phyloP scores from a whole-genome alignment of 306 rosid species.

The Malus fusca region DNA sequence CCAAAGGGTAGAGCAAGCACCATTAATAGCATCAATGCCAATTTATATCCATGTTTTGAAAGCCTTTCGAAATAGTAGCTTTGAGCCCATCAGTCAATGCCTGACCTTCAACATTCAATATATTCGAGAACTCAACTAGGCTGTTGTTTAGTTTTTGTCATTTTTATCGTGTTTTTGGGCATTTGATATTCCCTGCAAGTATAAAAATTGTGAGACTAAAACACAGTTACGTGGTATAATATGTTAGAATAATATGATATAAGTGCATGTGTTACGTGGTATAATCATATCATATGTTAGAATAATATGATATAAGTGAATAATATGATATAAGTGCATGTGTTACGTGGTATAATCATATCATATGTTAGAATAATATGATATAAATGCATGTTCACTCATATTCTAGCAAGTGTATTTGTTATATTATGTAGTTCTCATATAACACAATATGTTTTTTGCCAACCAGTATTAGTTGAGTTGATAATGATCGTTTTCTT shows the following conservation, averaged over 20 bases:
- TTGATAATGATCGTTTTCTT: too few relatives aligned
- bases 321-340: too few relatives aligned
- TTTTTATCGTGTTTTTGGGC: background rate
- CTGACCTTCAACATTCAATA: background rate
- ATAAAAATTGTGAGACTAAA: too few relatives aligned
- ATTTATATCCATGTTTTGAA: too few relatives aligned
- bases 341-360: too few relatives aligned
- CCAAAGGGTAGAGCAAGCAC: background rate
- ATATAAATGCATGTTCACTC: background rate
- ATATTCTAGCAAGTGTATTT: background rate
- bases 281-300: too few relatives aligned
- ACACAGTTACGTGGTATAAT: too few relatives aligned
- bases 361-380: too few relatives aligned
- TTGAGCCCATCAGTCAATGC: background rate
- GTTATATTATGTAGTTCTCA: background rate
- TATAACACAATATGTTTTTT: too few relatives aligned
- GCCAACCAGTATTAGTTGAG: too few relatives aligned
- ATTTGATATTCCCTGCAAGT: too few relatives aligned
- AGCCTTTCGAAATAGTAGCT: background rate
- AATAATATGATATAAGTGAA: background rate
- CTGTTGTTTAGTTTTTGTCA: background rate
- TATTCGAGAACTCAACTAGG: background rate
- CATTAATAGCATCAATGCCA: background rate
- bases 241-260: background rate
- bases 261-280: too few relatives aligned